Percentiles rank a stretch among this genome's conserved stretches.
phyloP scores from a whole-genome alignment of 1,284 basidiomycete species.

The Exobasidium rhododendri region DNA sequence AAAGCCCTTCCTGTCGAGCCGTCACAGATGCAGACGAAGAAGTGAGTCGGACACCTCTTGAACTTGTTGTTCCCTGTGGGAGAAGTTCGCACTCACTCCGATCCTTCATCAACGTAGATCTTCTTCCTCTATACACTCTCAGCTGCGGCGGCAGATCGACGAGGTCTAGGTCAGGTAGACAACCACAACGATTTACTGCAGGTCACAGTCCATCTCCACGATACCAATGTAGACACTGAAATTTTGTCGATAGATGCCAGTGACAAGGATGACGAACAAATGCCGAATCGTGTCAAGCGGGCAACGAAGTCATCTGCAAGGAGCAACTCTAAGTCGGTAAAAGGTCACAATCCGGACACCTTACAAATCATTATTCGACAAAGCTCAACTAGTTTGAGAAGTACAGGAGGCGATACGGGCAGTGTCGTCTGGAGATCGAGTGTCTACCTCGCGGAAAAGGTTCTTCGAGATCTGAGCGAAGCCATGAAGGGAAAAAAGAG shows the following conservation, averaged over 20 bases:
- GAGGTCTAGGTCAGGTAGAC: conserved; percentile 34
- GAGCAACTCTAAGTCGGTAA: background rate
- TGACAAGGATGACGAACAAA: conserved; percentile 7
- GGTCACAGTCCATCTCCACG: conserved; percentile 15
- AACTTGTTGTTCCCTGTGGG: too few relatives aligned
- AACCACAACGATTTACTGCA: conserved; percentile 22
- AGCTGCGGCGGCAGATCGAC: conserved; percentile 7
- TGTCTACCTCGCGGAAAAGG: conserved; percentile 27
- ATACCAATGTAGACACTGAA: background rate
- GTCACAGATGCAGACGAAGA: conserved; percentile 23
- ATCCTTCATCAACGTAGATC: conserved; percentile 12
- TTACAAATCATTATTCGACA: conserved; percentile 16
- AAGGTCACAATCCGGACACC: background rate
- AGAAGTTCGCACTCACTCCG: too few relatives aligned
- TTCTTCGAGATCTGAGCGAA: conserved; percentile 13
- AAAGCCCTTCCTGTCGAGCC: conserved; percentile 1
- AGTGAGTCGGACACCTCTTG: conserved; percentile 10
- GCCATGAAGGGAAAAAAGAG: background rate
- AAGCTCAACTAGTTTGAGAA: conserved; percentile 39
- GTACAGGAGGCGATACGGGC: conserved; percentile 41
- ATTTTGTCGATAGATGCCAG: background rate
- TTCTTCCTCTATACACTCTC: conserved; percentile 21
- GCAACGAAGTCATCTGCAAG: background rate
- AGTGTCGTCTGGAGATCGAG: conserved; percentile 48
- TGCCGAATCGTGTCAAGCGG: too few relatives aligned